Conservation (phyloP, 257 asterid genomes). For the Solanum microdontum region DNA sequence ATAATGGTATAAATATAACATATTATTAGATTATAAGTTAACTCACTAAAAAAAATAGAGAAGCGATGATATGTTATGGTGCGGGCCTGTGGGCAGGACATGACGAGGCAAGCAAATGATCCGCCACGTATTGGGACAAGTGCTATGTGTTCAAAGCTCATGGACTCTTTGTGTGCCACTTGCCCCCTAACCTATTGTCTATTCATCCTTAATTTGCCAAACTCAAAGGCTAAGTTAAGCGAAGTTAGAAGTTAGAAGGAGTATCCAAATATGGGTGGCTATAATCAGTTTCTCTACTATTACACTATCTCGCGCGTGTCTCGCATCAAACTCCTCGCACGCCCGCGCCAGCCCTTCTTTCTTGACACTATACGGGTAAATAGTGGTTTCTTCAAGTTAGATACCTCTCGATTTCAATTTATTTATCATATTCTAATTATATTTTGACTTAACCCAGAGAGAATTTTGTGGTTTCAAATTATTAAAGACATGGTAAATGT, state of each 20-base stretch:
- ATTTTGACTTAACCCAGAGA: neutral
- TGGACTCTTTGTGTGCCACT: neutral
- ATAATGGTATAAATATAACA: too few species aligned
- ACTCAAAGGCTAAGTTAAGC: neutral
- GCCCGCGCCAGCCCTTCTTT: neutral
- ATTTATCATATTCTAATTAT: too few species aligned
- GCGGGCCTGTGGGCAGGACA: too few species aligned
- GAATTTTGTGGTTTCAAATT: too few species aligned
- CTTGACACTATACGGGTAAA: neutral
- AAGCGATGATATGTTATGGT: neutral
- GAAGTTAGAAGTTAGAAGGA: neutral
- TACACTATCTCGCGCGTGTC: neutral
- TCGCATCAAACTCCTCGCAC: neutral
- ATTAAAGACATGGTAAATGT: fast-evolving
- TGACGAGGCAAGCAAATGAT: neutral
- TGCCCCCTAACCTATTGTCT: neutral
- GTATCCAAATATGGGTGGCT: neutral
- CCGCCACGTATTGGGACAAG: neutral
- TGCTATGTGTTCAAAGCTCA: neutral
- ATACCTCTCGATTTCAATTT: neutral
- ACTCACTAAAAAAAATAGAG: too few species aligned
- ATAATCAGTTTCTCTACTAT: neutral
- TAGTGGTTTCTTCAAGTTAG: neutral
- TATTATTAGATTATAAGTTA: too few species aligned
- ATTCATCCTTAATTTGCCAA: neutral